Evolutionary conservation across 179 eudicot species (phyloP), one percentile per base, ranked within the genome.

Genomic region (Beta macrorhiza): DNA sequence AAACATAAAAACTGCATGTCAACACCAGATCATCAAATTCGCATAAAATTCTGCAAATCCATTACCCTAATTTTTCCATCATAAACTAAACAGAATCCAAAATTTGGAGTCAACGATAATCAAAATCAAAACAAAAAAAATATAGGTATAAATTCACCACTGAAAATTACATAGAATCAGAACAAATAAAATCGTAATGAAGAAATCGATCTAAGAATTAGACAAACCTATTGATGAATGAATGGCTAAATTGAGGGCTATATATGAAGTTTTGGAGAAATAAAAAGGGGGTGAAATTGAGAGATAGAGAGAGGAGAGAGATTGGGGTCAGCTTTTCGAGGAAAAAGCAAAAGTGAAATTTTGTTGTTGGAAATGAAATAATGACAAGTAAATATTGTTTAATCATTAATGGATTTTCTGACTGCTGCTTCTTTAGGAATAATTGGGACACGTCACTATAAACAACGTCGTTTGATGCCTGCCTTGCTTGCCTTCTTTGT

Each of bases 321-420:
- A 76, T 49, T 20, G 77, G 72, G 52, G 81, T 80, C 84, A 82
- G 84, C 82, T 73, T 56, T 74, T 49, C 17, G 49, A 29, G 44
- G 58, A 25, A 47, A 20, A 59, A 47, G 22, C 19, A 77, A 81
- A 82, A 53, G 65, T 25, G 71, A 37, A 77, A 62, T 53, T 62
- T 73, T 80, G 78, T 73, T 64, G 78, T 79, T 22, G 37, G 19
- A 44, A 32, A 22, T 22, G n/a, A 3, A 29, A 29, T 29, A 29
- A 29, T 29, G 32, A 29, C 22, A 55, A 15, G 47, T 20, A 44
- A 44, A 15, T 16, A n/a, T 20, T 1, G 3, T 5, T 3, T 51
- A 8, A 14, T 59, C 16, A 14, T 67, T 10, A 20, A 63, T 63
- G 29, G 13, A 63, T 63, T 12, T 22, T 29, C 32, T 63, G 32